Base-by-base conservation (phyloP, 352 stramenopile species). In the Globisporangium camurandrum region DNA sequence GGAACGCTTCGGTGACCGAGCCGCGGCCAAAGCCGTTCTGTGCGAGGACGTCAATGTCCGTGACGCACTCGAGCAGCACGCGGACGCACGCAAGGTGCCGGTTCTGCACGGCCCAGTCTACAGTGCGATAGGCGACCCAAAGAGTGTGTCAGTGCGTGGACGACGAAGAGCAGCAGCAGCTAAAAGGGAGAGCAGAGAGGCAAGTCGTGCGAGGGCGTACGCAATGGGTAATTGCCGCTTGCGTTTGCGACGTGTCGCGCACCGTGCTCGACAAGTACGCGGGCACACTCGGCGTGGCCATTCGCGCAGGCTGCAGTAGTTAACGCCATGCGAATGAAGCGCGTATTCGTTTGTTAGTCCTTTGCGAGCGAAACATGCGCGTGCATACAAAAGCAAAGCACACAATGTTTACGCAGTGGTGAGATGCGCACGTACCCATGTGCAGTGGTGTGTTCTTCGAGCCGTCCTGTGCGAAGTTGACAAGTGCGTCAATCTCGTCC, bases 61-160 rank as follows among this genome's bases (percentile, higher is more conserved):
- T 27, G 10, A 91, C 69, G 8, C 66, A 62, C 5, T 83, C 64
- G 17, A 95, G 62, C 27, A 95, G 47, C 16, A 84, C 26, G 63
- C 89, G 91, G 23, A 93, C 77, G 7, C 87, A 69, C 44, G 70
- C 68, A n/a, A 88, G 56, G 57, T 93, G 84, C 20, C 81, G 86
- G 61, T 95, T 95, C 59, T 93, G 84, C 46, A 95, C 79, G 1
- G 84, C 79, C 84, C 84, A 95, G 49, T 95, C 83, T 88, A 51
- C 33, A n/a, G n/a, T n/a, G n/a, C n/a, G n/a, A n/a, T n/a, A n/a
- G n/a, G n/a, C n/a, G n/a, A n/a, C n/a, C n/a, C n/a, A n/a, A n/a
- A n/a, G n/a, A n/a, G n/a, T 39, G 22, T 20, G 39, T 44, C 19
- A 28, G 19, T 44, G 31, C 31, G 31, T 37, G 31, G n/a, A n/a